Base-by-base conservation (phyloP, 176 grass and related monocot genomes). In the Phoenix dactylifera region DNA sequence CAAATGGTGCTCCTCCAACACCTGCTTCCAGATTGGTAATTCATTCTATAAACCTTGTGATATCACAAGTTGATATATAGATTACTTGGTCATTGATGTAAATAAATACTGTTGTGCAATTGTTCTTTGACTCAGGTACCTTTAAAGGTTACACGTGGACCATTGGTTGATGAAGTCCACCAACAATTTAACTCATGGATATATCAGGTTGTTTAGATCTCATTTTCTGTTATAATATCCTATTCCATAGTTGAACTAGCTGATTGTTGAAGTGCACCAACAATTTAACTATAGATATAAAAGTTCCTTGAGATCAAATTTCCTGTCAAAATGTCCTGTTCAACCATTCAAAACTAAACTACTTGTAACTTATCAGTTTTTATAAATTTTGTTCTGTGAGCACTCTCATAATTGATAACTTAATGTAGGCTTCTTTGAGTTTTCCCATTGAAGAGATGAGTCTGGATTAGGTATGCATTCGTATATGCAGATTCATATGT, bases 101-200 rank as follows among this genome's bases (percentile, higher is more conserved):
- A 44, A 44, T 12, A 12, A 44, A 44, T 44, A 44, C 2, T 44
- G 10, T 12, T 12, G 0, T 44, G 35, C 10, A 12, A 44, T 44
- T 44, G 10, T 44, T 44, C 1, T 44, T 44, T 44, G 35, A 59
- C 57, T 72, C 58, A 95, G 90, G 79, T 83, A 39, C 54, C 63
- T 3, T 52, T 89, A 49, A 95, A 86, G 75, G 59, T 89, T 77
- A 78, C 69, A 63, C 76, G 52, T 52, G 90, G 90, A 50, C 79
- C 82, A 56, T 67, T 95, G 20, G 76, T 95, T 65, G 79, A 86
- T 73, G 90, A 95, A 88, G 79, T 95, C n/a, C 55, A 86, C 49
- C 85, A 95, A 57, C 82, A 83, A 50, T 95, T 95, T 72, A 95
- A 76, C 59, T 75, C 90, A 19, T 95, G 90, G 90, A 78, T 95